Evolutionary conservation across 148 eudicot genomes (phyloP), one percentile per base, ranked within the genome.

Genomic region (Suaeda aralocaspica): DNA sequence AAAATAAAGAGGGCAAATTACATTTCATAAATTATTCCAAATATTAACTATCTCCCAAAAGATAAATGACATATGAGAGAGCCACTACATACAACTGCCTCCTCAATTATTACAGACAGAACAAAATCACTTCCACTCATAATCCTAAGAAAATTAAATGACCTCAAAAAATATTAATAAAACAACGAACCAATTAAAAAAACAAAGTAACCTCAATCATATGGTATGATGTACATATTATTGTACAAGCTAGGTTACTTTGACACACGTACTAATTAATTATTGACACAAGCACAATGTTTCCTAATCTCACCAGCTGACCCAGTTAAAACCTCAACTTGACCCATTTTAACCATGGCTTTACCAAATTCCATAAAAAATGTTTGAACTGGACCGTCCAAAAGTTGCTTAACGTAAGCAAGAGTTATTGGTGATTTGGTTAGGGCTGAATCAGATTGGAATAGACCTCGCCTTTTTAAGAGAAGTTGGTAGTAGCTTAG

Each of bases 331-430:
- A 89, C 97, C 2, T 73, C 87, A 22, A 84, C 52, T 19, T 76
- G 62, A 13, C 85, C 86, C 95, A 92, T 81, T 68, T 89, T 92
- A 60, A 87, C 89, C 97, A 92, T 89, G 1, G 95, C 68, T 33
- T 39, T 16, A 0, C 81, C 87, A 62, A 92, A 92, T 48, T 92
- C 88, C 2, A 51, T 39, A 5, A 55, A 87, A 76, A 92, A 92
- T 10, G 60, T 71, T 53, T 75, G 13, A 3, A 79, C 62, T 0
- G 88, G 81, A n/a, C 96, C 95, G 8, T 79, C 10, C 2, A 84
- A 77, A 21, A 92, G 65, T 52, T 84, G 76, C 18, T 68, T 60
- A 1, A 92, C 65, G 56, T 52, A 66, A 1, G 78, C 25, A 16
- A 67, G 76, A 6, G 92, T 80, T 25, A 68, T 74, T 2, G 84